Conservation (phyloP, 768 basidiomycete genomes). For the Leccinum disarticulatum region DNA sequence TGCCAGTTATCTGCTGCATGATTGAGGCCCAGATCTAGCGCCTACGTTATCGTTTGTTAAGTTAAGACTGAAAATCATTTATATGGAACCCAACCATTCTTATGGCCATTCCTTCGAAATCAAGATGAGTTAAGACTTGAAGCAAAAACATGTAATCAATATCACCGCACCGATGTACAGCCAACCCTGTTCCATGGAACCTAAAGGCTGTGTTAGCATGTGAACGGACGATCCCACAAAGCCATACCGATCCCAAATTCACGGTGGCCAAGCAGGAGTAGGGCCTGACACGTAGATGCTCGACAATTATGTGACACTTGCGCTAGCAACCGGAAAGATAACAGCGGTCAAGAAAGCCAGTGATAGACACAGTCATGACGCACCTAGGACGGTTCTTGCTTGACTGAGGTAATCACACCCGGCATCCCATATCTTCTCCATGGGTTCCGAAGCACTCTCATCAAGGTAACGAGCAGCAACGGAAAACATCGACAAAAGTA, state of each 20-base stretch:
- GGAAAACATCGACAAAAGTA: conserved; percentile 80
- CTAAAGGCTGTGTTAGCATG: conserved; percentile 28
- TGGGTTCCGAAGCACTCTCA: conserved; percentile 42
- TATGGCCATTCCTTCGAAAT: conserved; percentile 59
- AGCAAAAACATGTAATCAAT: not conserved
- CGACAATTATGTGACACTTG: conserved; percentile 65
- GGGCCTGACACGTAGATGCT: conserved; percentile 75
- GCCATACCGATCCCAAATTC: conserved; percentile 79
- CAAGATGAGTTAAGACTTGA: conserved; percentile 3
- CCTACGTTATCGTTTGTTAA: conserved; percentile 40
- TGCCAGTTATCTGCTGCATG: conserved; percentile 78
- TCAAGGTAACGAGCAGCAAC: conserved; percentile 74
- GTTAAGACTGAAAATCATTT: not conserved
- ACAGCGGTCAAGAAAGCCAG: not conserved
- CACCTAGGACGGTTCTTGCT: conserved; percentile 66
- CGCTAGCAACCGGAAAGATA: conserved; percentile 37
- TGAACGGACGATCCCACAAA: not conserved
- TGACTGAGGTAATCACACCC: conserved; percentile 62
- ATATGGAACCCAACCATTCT: conserved; percentile 53
- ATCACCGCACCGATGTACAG: conserved; percentile 61
- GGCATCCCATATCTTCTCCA: conserved; percentile 68
- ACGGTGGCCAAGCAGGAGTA: conserved; percentile 76
- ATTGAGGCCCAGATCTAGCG: conserved; percentile 79
- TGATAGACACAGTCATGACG: conserved; percentile 17
- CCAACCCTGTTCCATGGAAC: conserved; percentile 83